Conservation (phyloP, 768 basidiomycete species). For the Mycena filopes region DNA sequence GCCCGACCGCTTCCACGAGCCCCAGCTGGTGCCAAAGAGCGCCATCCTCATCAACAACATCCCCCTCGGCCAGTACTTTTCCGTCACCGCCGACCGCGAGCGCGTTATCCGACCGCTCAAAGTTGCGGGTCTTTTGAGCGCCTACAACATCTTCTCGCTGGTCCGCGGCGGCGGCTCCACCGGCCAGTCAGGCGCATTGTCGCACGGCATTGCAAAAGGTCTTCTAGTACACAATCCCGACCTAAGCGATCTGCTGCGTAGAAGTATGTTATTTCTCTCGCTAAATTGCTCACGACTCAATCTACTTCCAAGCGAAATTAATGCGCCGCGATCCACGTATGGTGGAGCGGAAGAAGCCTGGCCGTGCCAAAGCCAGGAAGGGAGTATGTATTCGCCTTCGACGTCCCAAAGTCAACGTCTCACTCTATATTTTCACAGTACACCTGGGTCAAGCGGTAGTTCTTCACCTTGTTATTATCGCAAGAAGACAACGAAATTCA, state of each 20-base stretch:
- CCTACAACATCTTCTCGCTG: conserved; percentile 82
- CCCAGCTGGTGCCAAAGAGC: conserved; percentile 56
- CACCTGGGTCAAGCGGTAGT: conserved; percentile 96
- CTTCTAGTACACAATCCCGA: conserved; percentile 78
- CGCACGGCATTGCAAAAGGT: conserved; percentile 80
- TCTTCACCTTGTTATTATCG: conserved; percentile 12
- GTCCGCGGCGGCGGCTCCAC: conserved; percentile 90
- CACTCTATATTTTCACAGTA: conserved; percentile 59
- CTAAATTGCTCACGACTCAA: conserved; percentile 16
- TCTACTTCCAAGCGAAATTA: conserved; percentile 71
- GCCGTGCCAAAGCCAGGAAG: conserved; percentile 91
- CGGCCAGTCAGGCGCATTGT: conserved; percentile 91
- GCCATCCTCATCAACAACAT: conserved; percentile 88
- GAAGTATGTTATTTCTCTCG: conserved; percentile 62
- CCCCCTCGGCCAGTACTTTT: conserved; percentile 84
- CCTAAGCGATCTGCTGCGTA: conserved; percentile 70
- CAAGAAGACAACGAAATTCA: conserved; percentile 15
- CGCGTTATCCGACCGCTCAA: conserved; percentile 85
- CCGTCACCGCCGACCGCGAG: conserved; percentile 79
- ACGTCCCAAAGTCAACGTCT: conserved; percentile 23
- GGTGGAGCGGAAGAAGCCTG: conserved; percentile 99
- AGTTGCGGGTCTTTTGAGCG: conserved; percentile 84
- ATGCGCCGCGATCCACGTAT: conserved; percentile 93
- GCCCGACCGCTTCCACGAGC: conserved; percentile 29
- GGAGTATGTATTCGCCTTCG: conserved; percentile 63